Percentiles rank a stretch among this genome's conserved stretches.
phyloP scores from a whole-genome alignment of 352 stramenopile genomes.

The Globisporangium mamillatum region DNA sequence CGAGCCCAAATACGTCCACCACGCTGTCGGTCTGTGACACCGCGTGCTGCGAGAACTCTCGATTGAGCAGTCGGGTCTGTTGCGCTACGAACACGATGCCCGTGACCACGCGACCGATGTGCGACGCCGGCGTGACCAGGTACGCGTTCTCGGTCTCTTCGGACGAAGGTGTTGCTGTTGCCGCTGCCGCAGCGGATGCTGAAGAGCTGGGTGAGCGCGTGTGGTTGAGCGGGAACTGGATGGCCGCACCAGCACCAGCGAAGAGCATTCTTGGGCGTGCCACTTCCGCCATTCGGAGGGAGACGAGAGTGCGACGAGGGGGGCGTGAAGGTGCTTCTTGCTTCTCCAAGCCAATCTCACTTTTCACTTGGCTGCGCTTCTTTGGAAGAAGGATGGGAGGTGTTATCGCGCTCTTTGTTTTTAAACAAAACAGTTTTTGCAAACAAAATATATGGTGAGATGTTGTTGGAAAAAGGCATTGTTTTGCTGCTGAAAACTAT shows the following conservation, averaged over 20 bases:
- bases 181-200: not conserved
- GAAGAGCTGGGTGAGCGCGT: conserved; percentile 6
- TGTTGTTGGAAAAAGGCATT: no score
- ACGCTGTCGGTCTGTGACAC: conserved; percentile 7
- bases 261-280: conserved; percentile 46
- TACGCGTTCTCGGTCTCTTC: conserved; percentile 46
- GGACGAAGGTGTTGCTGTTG: conserved; percentile 6
- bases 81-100: conserved; percentile 73
- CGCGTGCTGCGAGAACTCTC: conserved; percentile 23
- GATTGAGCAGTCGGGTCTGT: conserved; percentile 23
- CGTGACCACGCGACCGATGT: conserved; percentile 83
- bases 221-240: conserved; percentile 42
- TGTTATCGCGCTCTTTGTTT: no score
- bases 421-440: no score
- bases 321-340: not conserved
- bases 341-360: not conserved
- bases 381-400: not conserved
- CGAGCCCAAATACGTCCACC: conserved; percentile 45
- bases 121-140: conserved; percentile 63
- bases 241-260: conserved; percentile 40
- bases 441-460: no score
- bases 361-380: conserved; percentile 5
- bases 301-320: not conserved
- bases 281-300: conserved; percentile 21
- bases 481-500: no score